Base-by-base conservation (phyloP, 768 basidiomycete genomes). In the Tephrocybe sp. region DNA sequence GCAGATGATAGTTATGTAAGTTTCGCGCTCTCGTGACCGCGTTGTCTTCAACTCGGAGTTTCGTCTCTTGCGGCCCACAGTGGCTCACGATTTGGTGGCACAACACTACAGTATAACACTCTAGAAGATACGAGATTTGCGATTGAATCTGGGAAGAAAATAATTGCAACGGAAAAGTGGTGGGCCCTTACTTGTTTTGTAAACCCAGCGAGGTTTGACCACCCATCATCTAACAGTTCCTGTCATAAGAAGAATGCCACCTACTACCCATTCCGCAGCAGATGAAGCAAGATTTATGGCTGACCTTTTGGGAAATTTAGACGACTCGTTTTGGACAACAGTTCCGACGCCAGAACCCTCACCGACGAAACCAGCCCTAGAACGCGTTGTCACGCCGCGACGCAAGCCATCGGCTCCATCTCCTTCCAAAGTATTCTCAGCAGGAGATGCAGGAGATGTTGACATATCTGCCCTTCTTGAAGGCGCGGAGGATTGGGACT, bases 401-500 rank as follows among this genome's bases (percentile, higher is more conserved):
- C 64, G 60, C 40, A 52, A 39, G 30, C n/a, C 16, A 14, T 48
- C 40, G 33, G 54, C 48, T 14, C 53, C 51, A n/a, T 54, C 59
- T 39, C 59, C 64, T 35, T 63, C 62, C 0, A 54, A 61, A 43
- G 35, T 62, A 5, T 61, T 63, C 39, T 49, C 66, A 3, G 63
- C 63, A 7, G 60, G 58, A 10, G 68, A 75, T 51, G 63, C 63
- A 7, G 60, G 58, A 10, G 68, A 75, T 51, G 55, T 77, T 19
- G 79, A 85, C 53, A 57, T 85, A 26, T 61, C 67, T 2, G 60
- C 67, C 3, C 70, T 88, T 12, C 60, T 85, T n/a, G 78, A 84
- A 23, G 87, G 85, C 0, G 82, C 80, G 1, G 87, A 85, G 59
- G 71, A 76, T 33, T 87, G 86, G 83, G 84, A 89, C 56, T 82